These are phyloP conservation scores for Aspergillus proliferans DNA, from an alignment of 2,329 filamentous ascomycete species.

Conservation along the genomic window DNA sequence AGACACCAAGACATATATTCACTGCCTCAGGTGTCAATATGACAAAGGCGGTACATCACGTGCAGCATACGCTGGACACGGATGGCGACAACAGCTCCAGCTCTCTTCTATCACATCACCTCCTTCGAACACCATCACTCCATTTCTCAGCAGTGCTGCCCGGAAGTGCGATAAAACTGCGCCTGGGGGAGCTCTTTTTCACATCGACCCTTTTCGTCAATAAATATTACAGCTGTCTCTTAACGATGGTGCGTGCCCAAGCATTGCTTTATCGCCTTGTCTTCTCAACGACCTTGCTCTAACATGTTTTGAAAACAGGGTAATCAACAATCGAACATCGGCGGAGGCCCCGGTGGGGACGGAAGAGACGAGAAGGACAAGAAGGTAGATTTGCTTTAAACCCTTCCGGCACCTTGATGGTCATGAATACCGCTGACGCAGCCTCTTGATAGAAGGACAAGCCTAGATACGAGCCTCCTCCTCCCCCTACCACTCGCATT, in stretches of 20 bases:
- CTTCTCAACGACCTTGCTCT: conserved; percentile 11
- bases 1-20: not conserved
- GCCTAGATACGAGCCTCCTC: conserved; percentile 98
- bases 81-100: conserved; percentile 16
- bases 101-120: conserved; percentile 12
- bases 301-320: conserved; percentile 30
- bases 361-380: conserved; percentile 85
- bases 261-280: conserved; percentile 1
- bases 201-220: not conserved
- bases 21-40: not conserved
- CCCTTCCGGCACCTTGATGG: not conserved
- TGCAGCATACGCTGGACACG: conserved; percentile 6
- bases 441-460: conserved; percentile 77
- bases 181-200: not conserved
- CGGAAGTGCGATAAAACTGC: not conserved
- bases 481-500: conserved; percentile 91
- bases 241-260: conserved; percentile 28
- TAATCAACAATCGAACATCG: conserved; percentile 72
- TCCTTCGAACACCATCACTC: conserved; percentile 2
- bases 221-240: not conserved
- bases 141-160: not conserved
- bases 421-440: conserved; percentile 12
- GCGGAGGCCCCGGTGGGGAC: conserved; percentile 64
- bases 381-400: conserved; percentile 56
- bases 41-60: conserved; percentile 4